Evolutionary conservation across 371 early-diverging fungal genomes (phyloP).

Genomic region (Blastocladiella emersonii): DNA sequence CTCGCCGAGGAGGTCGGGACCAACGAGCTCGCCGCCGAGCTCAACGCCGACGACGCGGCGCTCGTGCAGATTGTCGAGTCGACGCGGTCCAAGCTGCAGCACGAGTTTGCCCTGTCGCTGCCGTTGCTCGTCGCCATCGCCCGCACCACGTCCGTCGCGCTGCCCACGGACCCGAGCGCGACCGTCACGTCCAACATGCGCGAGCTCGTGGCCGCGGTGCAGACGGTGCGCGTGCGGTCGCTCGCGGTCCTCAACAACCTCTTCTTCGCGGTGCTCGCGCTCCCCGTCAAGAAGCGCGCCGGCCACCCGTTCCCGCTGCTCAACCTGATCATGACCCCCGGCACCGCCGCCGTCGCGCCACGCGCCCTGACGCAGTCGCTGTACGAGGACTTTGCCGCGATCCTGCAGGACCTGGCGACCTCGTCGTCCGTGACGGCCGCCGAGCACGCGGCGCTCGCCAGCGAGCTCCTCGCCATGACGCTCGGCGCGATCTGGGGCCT

Average conservation of each 20-base stretch:
- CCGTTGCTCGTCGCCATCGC: conserved; percentile 15
- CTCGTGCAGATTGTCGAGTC: conserved; percentile 18
- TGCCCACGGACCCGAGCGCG: not conserved
- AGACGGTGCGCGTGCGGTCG: conserved; percentile 29
- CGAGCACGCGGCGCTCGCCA: not conserved
- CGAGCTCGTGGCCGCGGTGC: not conserved
- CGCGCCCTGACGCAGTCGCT: not conserved
- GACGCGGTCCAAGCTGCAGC: conserved; percentile 15
- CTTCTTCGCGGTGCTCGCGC: conserved; percentile 7
- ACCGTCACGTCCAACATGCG: not conserved
- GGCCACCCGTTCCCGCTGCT: conserved; percentile 2
- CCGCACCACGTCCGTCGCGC: conserved; percentile 5
- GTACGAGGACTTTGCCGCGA: not conserved
- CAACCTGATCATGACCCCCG: not conserved
- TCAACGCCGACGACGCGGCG: conserved; percentile 35
- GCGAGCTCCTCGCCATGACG: conserved; percentile 10
- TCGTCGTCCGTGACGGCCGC: not conserved
- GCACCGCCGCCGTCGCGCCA: not conserved
- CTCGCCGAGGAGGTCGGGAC: conserved; percentile 27
- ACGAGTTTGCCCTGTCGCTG: conserved; percentile 12
- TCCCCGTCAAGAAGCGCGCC: not conserved
- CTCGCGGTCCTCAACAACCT: conserved; percentile 63
- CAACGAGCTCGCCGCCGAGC: conserved; percentile 21
- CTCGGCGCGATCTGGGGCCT: conserved; percentile 16
- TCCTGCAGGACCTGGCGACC: not conserved